Evolutionary conservation across 306 rosid species (phyloP).

Genomic region (Gillenia trifoliata): DNA sequence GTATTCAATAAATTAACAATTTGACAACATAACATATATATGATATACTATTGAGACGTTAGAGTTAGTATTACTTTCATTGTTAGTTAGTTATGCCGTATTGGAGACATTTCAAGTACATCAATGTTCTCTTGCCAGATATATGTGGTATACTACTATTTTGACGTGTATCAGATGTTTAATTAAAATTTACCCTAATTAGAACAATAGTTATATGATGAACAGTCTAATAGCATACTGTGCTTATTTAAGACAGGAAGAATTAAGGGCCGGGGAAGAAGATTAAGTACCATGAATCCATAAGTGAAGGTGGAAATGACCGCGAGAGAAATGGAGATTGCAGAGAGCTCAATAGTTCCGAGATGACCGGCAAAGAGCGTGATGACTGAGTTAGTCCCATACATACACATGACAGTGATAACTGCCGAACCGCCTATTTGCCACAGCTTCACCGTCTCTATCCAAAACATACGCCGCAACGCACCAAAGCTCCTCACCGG

Average conservation of each 20-base stretch:
- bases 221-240: background rate
- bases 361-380: conserved; percentile 59
- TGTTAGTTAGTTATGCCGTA: too few species aligned
- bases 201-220: background rate
- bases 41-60: too few species aligned
- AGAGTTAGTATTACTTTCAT: too few species aligned
- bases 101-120: too few species aligned
- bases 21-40: too few species aligned
- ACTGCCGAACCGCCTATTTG: conserved; percentile 16
- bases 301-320: conserved; percentile 59
- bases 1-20: background rate
- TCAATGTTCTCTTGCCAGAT: too few species aligned
- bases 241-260: background rate
- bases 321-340: conserved; percentile 50
- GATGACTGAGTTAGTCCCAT: conserved; percentile 42
- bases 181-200: background rate
- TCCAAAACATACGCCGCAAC: conserved; percentile 20
- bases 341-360: conserved; percentile 61
- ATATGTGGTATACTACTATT: too few species aligned
- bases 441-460: conserved; percentile 33
- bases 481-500: conserved; percentile 15
- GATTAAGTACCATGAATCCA: conserved; percentile 42
- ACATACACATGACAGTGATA: conserved; percentile 29
- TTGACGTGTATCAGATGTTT: background rate
- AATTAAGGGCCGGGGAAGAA: background rate